A percentile compares a stretch with the other conserved stretches of the same genome.
These are phyloP conservation scores for Psilocybe sp. DNA, from an alignment of 768 basidiomycete genomes.

Conservation along the genomic window DNA sequence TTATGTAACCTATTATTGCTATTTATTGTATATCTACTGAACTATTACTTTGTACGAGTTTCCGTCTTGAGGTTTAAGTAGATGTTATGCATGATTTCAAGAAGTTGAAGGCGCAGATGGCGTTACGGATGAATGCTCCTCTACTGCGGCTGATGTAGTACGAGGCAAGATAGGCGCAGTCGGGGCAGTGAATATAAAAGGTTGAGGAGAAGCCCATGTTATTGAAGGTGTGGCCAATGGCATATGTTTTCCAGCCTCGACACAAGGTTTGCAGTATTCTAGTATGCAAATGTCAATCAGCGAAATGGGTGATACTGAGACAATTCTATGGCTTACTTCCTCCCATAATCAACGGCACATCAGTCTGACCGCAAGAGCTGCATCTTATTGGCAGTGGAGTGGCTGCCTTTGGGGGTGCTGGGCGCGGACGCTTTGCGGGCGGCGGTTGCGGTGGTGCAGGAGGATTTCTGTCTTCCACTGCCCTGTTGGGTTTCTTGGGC, in stretches of 20 bases:
- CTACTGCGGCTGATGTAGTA: too few relatives aligned
- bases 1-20: constrained; percentile 19
- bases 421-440: constrained; percentile 14
- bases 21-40: constrained; percentile 17
- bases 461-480: constrained; percentile 3
- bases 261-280: constrained; percentile 74
- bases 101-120: too few relatives aligned
- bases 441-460: constrained; percentile 6
- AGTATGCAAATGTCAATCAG: not conserved
- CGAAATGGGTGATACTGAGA: not conserved
- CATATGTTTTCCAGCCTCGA: constrained; percentile 44
- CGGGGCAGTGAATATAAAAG: not conserved
- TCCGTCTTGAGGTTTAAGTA: too few relatives aligned
- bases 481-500: constrained; percentile 19
- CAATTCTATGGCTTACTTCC: constrained; percentile 51
- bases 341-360: constrained; percentile 75
- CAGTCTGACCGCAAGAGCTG: constrained; percentile 56
- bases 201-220: not conserved
- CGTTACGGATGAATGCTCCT: too few relatives aligned
- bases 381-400: constrained; percentile 41
- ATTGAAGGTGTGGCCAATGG: not conserved
- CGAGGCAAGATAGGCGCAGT: too few relatives aligned
- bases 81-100: too few relatives aligned
- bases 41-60: too few relatives aligned
- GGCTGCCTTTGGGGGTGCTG: constrained; percentile 9